Percentiles rank a stretch among this genome's conserved stretches.
phyloP scores from a whole-genome alignment of 345 rosid species.

The Linum tenue region DNA sequence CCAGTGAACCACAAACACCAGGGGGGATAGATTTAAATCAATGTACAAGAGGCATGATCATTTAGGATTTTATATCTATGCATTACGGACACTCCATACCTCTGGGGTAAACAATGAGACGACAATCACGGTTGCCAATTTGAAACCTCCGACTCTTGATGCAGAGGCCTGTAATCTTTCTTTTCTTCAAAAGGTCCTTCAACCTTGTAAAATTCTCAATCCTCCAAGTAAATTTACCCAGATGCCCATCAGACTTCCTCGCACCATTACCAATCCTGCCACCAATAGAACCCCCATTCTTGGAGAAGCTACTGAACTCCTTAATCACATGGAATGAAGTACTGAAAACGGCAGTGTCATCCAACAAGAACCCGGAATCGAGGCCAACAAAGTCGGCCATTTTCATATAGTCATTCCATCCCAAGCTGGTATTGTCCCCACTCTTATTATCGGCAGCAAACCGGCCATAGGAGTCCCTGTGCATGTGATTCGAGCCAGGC shows the following conservation, averaged over 20 bases:
- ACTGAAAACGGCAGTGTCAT: conserved; percentile 83
- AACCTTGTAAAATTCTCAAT: conserved; percentile 86
- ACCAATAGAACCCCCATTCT: conserved; percentile 48
- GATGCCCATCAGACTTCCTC: conserved; percentile 80
- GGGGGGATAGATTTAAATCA: no score
- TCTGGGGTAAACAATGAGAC: conserved; percentile 98
- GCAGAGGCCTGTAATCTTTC: conserved; percentile 96
- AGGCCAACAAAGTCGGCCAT: conserved; percentile 71
- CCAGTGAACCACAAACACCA: background rate
- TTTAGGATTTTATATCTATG: background rate
- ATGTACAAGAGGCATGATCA: background rate
- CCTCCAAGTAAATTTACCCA: conserved; percentile 83
- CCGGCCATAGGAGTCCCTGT: conserved; percentile 85
- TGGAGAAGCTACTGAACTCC: conserved; percentile 65
- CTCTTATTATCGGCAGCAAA: conserved; percentile 89
- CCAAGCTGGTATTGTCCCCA: conserved; percentile 94
- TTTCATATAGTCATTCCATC: conserved; percentile 97
- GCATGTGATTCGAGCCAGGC: conserved; percentile 85
- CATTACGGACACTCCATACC: conserved; percentile 37
- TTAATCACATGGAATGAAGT: conserved; percentile 92
- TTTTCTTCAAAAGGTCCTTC: conserved; percentile 92
- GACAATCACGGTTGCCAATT: conserved; percentile 95
- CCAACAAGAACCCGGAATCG: conserved; percentile 68
- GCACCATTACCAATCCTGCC: conserved; percentile 57
- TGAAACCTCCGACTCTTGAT: conserved; percentile 97